Conservation (phyloP, 805 yeast genomes). For the Metschnikowia hibisci region DNA sequence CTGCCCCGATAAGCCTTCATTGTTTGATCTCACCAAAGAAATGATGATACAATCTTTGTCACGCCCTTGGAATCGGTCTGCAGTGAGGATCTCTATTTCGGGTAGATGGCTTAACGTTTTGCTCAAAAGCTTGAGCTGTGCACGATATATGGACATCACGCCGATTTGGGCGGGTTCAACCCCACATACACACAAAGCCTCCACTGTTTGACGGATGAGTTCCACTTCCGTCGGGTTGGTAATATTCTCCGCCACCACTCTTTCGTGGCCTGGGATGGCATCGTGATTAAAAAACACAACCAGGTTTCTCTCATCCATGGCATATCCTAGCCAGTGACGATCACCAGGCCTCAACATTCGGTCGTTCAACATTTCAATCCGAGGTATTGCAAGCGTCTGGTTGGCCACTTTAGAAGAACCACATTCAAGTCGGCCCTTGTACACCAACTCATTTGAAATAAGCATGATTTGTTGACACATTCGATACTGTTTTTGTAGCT, state of each 20-base stretch:
- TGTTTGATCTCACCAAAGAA: conserved; percentile 82
- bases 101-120: conserved; percentile 25
- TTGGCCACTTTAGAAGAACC: conserved; percentile 64
- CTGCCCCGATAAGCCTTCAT: conserved; percentile 63
- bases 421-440: conserved; percentile 71
- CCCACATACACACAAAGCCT: conserved; percentile 56
- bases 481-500: conserved; percentile 78
- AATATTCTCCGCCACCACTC: conserved; percentile 57
- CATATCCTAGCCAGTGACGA: conserved; percentile 51
- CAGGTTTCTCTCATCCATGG: conserved; percentile 50
- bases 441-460: conserved; percentile 74
- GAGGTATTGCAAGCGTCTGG: conserved; percentile 51
- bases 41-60: conserved; percentile 90
- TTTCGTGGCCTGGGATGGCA: conserved; percentile 53
- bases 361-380: conserved; percentile 23
- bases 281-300: conserved; percentile 86
- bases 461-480: conserved; percentile 90
- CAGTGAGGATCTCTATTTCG: conserved; percentile 77
- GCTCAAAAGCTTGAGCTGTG: conserved; percentile 49
- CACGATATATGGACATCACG: conserved; percentile 83
- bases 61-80: conserved; percentile 94
- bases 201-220: conserved; percentile 59
- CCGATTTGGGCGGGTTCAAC: conserved; percentile 63
- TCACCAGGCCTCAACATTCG: conserved; percentile 4
- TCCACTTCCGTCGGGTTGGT: conserved; percentile 73